A percentile compares a stretch with the other conserved stretches of the same genome.
phyloP scores from a whole-genome alignment of 306 rosid species.

The peach (Prunus persica) region Prunus_persica_NCBIv2 NC_034016.1:18688501-18689000 shows the following conservation, averaged over 20 bases:
- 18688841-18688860: background rate
- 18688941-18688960: conserved; percentile 15
- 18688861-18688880: too few relatives aligned
- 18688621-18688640: conserved; percentile 1
- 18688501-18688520: conserved; percentile 13
- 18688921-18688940: too few relatives aligned
- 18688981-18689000: conserved; percentile 29
- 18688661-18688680: background rate
- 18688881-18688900: too few relatives aligned
- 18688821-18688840: too few relatives aligned
- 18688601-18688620: conserved; percentile 4
- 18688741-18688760: too few relatives aligned
- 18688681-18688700: background rate
- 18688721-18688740: conserved; percentile 1
- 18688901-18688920: too few relatives aligned
- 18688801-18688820: too few relatives aligned
- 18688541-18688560: conserved; percentile 2
- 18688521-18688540: conserved; percentile 18
- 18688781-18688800: background rate
- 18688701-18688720: background rate
- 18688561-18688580: conserved; percentile 1
- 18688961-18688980: conserved; percentile 12
- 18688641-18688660: conserved; percentile 1
- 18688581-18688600: conserved; percentile 23
- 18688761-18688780: too few relatives aligned